Percentiles rank a stretch among this genome's conserved stretches.
These are phyloP conservation scores for Pilasporangium apinafurcum DNA, from an alignment of 352 stramenopile species.

Conservation along the genomic window DNA sequence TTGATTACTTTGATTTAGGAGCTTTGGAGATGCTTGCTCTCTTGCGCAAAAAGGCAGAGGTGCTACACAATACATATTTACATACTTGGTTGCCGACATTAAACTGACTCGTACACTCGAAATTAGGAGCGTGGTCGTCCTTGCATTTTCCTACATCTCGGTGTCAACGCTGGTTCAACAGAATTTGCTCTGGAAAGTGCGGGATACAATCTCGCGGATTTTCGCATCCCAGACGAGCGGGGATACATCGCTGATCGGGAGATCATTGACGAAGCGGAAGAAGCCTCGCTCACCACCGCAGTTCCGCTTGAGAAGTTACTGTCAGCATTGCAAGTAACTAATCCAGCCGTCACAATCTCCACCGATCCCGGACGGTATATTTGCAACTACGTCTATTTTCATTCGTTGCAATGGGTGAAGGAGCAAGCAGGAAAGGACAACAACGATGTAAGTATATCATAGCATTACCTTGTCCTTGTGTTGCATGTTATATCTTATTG, in stretches of 20 bases:
- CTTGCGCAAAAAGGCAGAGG: slow-evolving; percentile 27
- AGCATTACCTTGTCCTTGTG: background rate
- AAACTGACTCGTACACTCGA: too few species aligned
- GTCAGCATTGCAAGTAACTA: slow-evolving; percentile 17
- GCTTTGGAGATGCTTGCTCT: slow-evolving; percentile 28
- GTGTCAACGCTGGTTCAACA: slow-evolving; percentile 37
- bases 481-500: too few species aligned
- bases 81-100: too few species aligned
- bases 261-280: slow-evolving; percentile 40
- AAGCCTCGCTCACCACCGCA: slow-evolving; percentile 31
- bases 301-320: slow-evolving; percentile 60
- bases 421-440: slow-evolving; percentile 21
- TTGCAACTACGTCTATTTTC: slow-evolving; percentile 84
- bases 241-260: slow-evolving; percentile 52
- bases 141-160: slow-evolving; percentile 71
- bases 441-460: slow-evolving; percentile 14
- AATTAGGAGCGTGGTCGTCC: slow-evolving; percentile 33
- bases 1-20: slow-evolving; percentile 5
- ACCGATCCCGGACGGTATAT: slow-evolving; percentile 78
- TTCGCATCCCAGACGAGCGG: slow-evolving; percentile 74
- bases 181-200: slow-evolving; percentile 55
- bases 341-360: slow-evolving; percentile 39
- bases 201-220: slow-evolving; percentile 79
- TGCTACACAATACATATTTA: slow-evolving; percentile 2
- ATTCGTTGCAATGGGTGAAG: slow-evolving; percentile 65